Evolutionary conservation across 495 filamentous ascomycete species (phyloP).

Genomic region (Tuber microsphaerosporum): DNA sequence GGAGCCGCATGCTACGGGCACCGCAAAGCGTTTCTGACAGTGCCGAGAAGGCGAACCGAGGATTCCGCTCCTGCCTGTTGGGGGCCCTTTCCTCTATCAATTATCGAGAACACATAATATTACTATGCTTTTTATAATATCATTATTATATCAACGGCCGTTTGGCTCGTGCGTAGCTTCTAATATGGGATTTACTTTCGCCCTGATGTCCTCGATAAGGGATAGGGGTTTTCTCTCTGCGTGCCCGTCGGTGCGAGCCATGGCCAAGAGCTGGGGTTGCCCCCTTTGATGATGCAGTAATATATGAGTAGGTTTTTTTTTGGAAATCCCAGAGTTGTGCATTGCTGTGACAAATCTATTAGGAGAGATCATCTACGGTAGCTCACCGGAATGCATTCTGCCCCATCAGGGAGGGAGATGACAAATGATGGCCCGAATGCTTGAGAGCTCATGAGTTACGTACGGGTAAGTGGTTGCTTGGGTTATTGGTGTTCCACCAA

Average conservation of each 20-base stretch:
- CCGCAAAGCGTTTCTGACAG: neutral
- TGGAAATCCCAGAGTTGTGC: too few species aligned
- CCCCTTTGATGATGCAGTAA: too few species aligned
- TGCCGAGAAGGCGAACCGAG: too few species aligned
- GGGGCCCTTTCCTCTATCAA: neutral
- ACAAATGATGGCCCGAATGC: too few species aligned
- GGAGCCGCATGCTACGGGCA: neutral
- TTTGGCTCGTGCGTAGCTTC: neutral
- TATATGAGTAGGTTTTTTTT: too few species aligned
- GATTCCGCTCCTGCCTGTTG: neutral
- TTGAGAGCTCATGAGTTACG: neutral
- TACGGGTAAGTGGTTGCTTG: too few species aligned
- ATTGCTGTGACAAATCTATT: neutral
- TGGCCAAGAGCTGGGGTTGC: too few species aligned
- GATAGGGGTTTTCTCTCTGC: neutral
- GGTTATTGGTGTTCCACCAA: neutral
- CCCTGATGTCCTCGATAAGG: neutral
- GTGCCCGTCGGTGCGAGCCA: neutral
- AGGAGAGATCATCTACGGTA: neutral
- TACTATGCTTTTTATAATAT: neutral
- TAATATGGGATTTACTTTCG: neutral
- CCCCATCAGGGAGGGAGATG: neutral
- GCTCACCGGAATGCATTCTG: neutral
- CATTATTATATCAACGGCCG: neutral
- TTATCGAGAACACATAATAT: neutral